A percentile compares a stretch with the other conserved stretches of the same genome.
phyloP scores from a whole-genome alignment of 495 filamentous ascomycete genomes.

The Bacidia gigantensis region DNA sequence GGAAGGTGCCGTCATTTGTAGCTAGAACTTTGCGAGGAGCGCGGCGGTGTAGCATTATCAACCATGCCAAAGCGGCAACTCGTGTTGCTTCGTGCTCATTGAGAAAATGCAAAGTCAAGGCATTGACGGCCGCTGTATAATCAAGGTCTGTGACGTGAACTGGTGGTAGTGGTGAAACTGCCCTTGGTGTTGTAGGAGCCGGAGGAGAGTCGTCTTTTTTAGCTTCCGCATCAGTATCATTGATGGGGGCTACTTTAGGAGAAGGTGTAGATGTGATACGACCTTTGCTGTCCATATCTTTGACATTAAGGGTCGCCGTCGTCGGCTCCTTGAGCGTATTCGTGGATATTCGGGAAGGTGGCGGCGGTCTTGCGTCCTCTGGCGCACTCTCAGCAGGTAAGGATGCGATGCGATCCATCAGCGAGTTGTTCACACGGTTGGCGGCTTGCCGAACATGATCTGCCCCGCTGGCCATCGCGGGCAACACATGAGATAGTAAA shows the following conservation, averaged over 20 bases:
- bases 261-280: slow-evolving; percentile 40
- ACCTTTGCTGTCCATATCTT: slow-evolving; percentile 25
- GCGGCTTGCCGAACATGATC: slow-evolving; percentile 82
- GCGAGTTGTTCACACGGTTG: slow-evolving; percentile 70
- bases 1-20: slow-evolving; percentile 95
- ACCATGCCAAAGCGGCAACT: slow-evolving; percentile 86
- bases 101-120: slow-evolving; percentile 83
- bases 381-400: slow-evolving; percentile 59
- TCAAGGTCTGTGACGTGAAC: slow-evolving; percentile 62
- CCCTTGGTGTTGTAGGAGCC: slow-evolving; percentile 34
- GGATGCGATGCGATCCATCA: slow-evolving; percentile 84
- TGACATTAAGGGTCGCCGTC: slow-evolving; percentile 24
- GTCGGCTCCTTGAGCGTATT: slow-evolving; percentile 32
- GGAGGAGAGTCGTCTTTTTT: slow-evolving; percentile 22
- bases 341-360: slow-evolving; percentile 26
- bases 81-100: slow-evolving; percentile 95
- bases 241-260: slow-evolving; percentile 31
- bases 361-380: slow-evolving; percentile 24
- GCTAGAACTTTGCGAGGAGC: slow-evolving; percentile 87
- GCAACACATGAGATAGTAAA: slow-evolving; percentile 80
- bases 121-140: slow-evolving; percentile 93
- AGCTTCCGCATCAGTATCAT: slow-evolving; percentile 21
- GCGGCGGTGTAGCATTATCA: slow-evolving; percentile 93
- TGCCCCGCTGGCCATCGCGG: slow-evolving; percentile 83
- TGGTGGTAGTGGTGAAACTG: slow-evolving; percentile 32